Conservation (phyloP, 1,139 yeast species). For the Yamadazyma atmosphaerica region DNA sequence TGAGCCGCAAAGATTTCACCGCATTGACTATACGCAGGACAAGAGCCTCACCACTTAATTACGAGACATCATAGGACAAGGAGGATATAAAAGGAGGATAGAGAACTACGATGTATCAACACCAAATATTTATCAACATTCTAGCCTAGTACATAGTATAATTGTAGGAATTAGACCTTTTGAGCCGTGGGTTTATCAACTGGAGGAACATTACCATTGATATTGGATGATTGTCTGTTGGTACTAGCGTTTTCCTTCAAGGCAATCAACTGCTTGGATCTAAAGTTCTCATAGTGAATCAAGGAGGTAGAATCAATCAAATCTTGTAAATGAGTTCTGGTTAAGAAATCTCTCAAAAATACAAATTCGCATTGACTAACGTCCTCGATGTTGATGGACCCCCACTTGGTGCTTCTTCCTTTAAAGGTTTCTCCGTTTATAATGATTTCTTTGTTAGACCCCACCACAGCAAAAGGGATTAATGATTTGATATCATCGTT, state of each 20-base stretch:
- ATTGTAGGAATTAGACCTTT: slow-evolving; percentile 9
- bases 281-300: slow-evolving; percentile 88
- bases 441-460: slow-evolving; percentile 79
- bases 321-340: slow-evolving; percentile 94
- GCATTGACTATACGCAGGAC: slow-evolving; percentile 1
- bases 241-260: slow-evolving; percentile 81
- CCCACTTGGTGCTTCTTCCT: slow-evolving; percentile 95
- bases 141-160: too few relatives aligned
- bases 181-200: slow-evolving; percentile 7
- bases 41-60: too few relatives aligned
- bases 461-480: slow-evolving; percentile 93
- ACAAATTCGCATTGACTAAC: slow-evolving; percentile 94
- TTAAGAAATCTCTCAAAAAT: slow-evolving; percentile 87
- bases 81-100: too few relatives aligned
- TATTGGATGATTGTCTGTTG: slow-evolving; percentile 31
- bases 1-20: slow-evolving; percentile 5
- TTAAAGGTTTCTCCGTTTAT: slow-evolving; percentile 77
- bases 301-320: slow-evolving; percentile 89
- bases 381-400: slow-evolving; percentile 88
- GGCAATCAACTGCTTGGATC: slow-evolving; percentile 91
- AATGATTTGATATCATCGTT: slow-evolving; percentile 75
- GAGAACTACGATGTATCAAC: neutral
- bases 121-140: neutral
- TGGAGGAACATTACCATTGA: slow-evolving; percentile 2
- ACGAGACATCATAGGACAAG: too few relatives aligned